Base-by-base conservation (phyloP, 148 eudicot genomes). In the Tetragonia tetragonoides region DNA sequence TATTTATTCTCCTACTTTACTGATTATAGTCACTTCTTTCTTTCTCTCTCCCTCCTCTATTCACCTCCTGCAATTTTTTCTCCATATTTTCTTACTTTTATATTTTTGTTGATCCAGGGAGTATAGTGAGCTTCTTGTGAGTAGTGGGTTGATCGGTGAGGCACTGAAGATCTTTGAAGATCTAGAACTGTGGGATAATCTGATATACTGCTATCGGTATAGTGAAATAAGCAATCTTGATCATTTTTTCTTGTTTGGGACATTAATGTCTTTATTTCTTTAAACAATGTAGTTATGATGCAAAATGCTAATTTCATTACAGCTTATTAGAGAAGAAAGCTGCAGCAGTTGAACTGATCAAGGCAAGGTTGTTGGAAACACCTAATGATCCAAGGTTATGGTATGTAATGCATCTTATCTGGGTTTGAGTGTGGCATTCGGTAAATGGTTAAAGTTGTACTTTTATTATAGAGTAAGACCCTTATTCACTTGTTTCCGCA, bases 141-240 rank as follows among this genome's bases (percentile, higher is more conserved):
- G 97, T 61, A 87, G 89, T 78, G 97, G 99, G 70, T 79, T 93
- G 83, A 83, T 95, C 77, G 97, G 97, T 53, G 99, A 95, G 85
- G 97, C 99, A 62, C 82, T 95, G 76, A 91, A 82, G 77, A 85
- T 88, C 7, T 93, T 93, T 73, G 99, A 95, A 87, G 97, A 93
- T 76, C 86, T 95, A 59, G 97, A 95, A 83, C 84, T 95, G 82
- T 95, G 99, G 99, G 99, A 95, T 86, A 93, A 85, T 84, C 77
- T 93, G 54, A 95, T 95, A 80, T 85, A 81, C 70, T 95, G 99
- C 85, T 95, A 93, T 72, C 82, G 95, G 94, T 92, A 92, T 74
- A 74, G 59, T 56, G 24, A 39, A 37, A 71, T 75, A 37, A 72
- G 12, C 38, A 23, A 16, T 47, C 69, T 64, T 49, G 63, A 11